A percentile compares a stretch with the other conserved stretches of the same genome.
These are phyloP conservation scores for Apiospora phragmitis DNA, from an alignment of 2,329 filamentous ascomycete genomes.

Conservation along the genomic window DNA sequence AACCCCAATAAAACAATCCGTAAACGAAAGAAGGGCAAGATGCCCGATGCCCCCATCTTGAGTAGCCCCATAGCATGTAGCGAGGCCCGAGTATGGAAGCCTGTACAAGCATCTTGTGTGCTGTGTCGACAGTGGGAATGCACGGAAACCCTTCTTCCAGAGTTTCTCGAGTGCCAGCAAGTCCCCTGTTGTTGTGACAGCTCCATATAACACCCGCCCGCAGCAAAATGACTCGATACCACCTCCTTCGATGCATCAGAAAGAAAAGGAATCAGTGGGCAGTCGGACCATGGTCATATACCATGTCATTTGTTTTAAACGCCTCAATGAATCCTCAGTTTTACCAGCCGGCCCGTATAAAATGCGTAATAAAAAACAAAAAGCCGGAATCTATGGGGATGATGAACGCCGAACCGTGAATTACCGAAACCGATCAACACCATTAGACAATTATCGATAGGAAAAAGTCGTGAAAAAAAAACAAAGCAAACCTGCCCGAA, in stretches of 20 bases:
- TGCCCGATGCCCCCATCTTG: background rate
- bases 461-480: constrained; percentile 24
- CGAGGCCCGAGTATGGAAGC: background rate
- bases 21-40: background rate
- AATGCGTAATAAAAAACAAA: constrained; percentile 29
- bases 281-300: constrained; percentile 18
- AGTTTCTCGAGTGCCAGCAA: background rate
- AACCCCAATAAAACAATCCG: background rate
- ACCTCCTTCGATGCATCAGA: constrained; percentile 9
- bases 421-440: constrained; percentile 29
- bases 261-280: constrained; percentile 17
- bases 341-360: constrained; percentile 31
- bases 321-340: constrained; percentile 29
- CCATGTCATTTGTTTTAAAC: constrained; percentile 30
- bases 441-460: constrained; percentile 28
- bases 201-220: background rate
- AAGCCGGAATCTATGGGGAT: constrained; percentile 31
- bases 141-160: background rate
- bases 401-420: constrained; percentile 22
- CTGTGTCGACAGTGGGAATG: background rate
- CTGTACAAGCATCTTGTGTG: background rate
- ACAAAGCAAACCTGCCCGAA: constrained; percentile 13
- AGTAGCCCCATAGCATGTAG: background rate
- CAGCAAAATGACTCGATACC: background rate
- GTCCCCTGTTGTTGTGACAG: no score